Conservation (phyloP, 2,329 filamentous ascomycete species). For the Fusarium clavum region DNA sequence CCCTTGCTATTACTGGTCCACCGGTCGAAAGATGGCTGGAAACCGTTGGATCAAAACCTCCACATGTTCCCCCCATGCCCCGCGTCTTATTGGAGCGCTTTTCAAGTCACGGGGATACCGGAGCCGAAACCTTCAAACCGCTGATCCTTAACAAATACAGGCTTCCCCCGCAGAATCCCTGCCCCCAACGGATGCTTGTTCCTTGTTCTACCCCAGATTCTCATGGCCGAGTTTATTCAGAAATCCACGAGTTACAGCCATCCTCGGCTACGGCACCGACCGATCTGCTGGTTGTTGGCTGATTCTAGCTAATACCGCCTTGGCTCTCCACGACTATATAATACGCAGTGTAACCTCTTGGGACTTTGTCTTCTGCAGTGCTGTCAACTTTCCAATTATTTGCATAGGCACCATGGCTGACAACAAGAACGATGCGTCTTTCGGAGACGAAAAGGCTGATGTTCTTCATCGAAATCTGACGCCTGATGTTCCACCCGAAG, state of each 20-base stretch:
- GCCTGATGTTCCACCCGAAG: slow-evolving; percentile 13
- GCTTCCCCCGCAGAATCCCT: slow-evolving; percentile 17
- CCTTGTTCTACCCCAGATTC: slow-evolving; percentile 26
- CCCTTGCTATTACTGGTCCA: background rate
- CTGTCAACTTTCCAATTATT: background rate
- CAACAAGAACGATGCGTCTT: slow-evolving; percentile 1
- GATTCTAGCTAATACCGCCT: slow-evolving; percentile 3
- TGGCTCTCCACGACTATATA: slow-evolving; percentile 5
- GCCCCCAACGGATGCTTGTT: background rate
- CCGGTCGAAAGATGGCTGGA: background rate
- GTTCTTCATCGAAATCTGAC: slow-evolving; percentile 8
- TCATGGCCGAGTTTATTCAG: slow-evolving; percentile 17
- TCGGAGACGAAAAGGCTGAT: slow-evolving; percentile 13
- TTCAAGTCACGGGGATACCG: slow-evolving; percentile 12
- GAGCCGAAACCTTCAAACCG: slow-evolving; percentile 6
- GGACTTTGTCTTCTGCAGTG: background rate
- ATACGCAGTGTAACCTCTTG: background rate
- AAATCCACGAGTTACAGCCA: background rate
- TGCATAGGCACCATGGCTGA: slow-evolving; percentile 1
- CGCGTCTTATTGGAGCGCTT: slow-evolving; percentile 15
- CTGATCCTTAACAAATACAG: background rate
- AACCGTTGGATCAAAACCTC: too few species aligned
- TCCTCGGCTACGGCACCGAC: slow-evolving; percentile 3
- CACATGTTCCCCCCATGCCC: background rate
- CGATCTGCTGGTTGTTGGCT: background rate